Percentiles rank a stretch among this genome's conserved stretches.
Evolutionary conservation across 148 eudicot species (phyloP).

Genomic region (Rhododendron griersonianum): DNA sequence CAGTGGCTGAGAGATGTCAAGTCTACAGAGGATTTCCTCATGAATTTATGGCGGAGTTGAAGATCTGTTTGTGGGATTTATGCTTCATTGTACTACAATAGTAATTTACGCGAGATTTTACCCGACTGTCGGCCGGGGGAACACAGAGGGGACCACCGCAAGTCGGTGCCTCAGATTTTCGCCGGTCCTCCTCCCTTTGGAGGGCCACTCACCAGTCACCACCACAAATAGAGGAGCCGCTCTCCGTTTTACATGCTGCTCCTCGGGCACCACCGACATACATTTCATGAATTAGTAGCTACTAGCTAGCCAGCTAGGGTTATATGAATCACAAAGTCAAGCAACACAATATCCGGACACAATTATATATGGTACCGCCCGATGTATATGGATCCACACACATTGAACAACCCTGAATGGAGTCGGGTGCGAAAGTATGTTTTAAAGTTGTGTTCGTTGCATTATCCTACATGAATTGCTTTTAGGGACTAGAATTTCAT

Average conservation of each 20-base stretch:
- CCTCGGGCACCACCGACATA: not conserved
- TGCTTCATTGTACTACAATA: not conserved
- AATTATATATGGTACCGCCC: not conserved
- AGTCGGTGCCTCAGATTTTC: not conserved
- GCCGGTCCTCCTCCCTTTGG: not conserved
- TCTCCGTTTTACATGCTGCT: not conserved
- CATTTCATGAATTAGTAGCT: not conserved
- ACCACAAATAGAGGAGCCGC: not conserved
- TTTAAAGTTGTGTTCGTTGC: not conserved
- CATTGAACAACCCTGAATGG: too few species aligned
- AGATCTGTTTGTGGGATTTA: not conserved
- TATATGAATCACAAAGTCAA: too few species aligned
- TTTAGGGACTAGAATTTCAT: not conserved
- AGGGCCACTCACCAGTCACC: not conserved
- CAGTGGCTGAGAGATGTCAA: not conserved
- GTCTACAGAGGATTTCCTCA: too few species aligned
- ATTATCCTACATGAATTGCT: not conserved
- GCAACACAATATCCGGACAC: too few species aligned
- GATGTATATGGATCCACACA: too few species aligned
- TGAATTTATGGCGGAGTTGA: not conserved
- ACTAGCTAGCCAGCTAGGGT: too few species aligned
- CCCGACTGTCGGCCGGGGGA: conserved; percentile 3
- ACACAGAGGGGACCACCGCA: not conserved
- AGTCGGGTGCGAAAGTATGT: not conserved
- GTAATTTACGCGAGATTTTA: not conserved